Base-by-base conservation (phyloP, 2,329 filamentous ascomycete genomes). In the Pseudomassariella vexata region DNA sequence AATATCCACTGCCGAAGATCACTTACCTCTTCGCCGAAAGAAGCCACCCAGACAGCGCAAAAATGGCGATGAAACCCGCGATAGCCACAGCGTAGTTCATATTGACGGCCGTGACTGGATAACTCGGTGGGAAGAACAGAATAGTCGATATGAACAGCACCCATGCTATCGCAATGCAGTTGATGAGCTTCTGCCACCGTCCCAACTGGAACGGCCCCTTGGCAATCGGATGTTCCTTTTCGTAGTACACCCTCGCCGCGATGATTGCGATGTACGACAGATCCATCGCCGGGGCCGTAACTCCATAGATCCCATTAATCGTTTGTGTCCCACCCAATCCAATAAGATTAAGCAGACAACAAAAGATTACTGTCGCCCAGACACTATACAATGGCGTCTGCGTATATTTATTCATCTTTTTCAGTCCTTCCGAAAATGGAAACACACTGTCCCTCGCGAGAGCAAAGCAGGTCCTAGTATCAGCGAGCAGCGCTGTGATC, bases 331-430 rank as follows among this genome's bases (percentile, higher is more conserved):
- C 63, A 24, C 68, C 69, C 25, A 73, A 63, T 3, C 63, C 69
- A 39, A 74, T 73, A 24, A 69, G 54, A 40, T 70, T 66, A 16
- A 73, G 57, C 30, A 56, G 61, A 43, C 49, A 57, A 50, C 73
- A 76, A 51, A 76, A 76, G 38, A 66, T 45, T 3, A 79, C 75
- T 26, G 79, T 72, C 29, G 79, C 68, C 76, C 76, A 80, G 34
- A 81, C 76, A 3, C 73, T 68, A 38, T 79, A 73, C 34, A 81
- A 60, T 0, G 76, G 76, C 1, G 76, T 81, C 10, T 69, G 59
- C 0, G 76, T 80, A 29, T 56, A 45, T 7, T 46, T 38, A 42
- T 76, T 75, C 32, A 79, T 59, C 39, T 63, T 65, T 25, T 66
- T 6, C 33, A 28, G 28, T 38, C 57, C 74, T 69, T 51, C 53